Base-by-base conservation (phyloP, 345 rosid species). In the Noccaea caerulescens region DNA sequence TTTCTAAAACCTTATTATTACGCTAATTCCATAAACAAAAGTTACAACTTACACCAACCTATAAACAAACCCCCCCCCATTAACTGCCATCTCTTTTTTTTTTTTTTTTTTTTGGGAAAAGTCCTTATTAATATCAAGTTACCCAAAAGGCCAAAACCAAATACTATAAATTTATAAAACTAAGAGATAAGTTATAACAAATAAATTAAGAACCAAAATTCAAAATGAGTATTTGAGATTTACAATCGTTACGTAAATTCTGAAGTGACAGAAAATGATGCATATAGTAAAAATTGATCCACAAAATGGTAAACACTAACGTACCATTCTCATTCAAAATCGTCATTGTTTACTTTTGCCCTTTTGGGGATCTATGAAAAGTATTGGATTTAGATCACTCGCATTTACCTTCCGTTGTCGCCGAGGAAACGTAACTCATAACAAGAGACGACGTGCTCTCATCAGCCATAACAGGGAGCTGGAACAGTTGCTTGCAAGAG, bases 401-500 rank as follows among this genome's bases (percentile, higher is more conserved):
- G 45, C 55, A 52, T 60, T 60, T 68, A 23, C 73, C 63, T 52
- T 68, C 73, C 50, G 50, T 74, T 27, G 57, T 74, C 34, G 68
- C 69, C 25, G 69, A 68, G 50, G 73, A 74, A 33, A 74, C 62
- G 44, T 74, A 74, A 67, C 78, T 66, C 61, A 37, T 59, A 7
- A 66, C 72, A 66, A 66, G 62, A 58, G 68, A 74, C 13, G 72
- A 58, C 20, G 69, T 75, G 62, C 69, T 61, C 63, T 68, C 73
- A 53, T 60, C 78, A 45, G 69, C 64, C 69, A 53, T 27, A 53
- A 43, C 32, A 32, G 73, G 78, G 16, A 84, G 78, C 33, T 79
- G 90, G 65, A 87, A 80, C 18, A 81, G 80, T n/a, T 85, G 84
- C 71, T 83, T 88, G 81, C 99, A 94, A 51, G 84, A 76, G 11